Evolutionary conservation across 352 stramenopile species (phyloP).

Genomic region (Stramenopiles sp.): DNA sequence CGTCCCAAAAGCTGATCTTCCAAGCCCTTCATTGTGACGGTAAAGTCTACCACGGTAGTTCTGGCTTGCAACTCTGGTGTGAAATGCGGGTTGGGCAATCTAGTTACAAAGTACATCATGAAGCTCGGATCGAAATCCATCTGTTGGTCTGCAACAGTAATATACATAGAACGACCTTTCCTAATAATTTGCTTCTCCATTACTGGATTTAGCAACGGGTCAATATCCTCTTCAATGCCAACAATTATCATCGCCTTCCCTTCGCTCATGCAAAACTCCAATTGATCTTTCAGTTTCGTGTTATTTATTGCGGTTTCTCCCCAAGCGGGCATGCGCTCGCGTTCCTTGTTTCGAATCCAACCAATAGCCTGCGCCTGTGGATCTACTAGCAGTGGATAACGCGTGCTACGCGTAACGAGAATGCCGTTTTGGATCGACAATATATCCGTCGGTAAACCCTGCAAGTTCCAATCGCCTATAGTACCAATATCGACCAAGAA

Average conservation of each 20-base stretch:
- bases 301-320: conserved; percentile 82
- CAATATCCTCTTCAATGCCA: conserved; percentile 91
- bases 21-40: conserved; percentile 81
- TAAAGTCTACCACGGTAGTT: conserved; percentile 96
- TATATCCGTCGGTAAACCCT: conserved; percentile 84
- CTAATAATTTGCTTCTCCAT: conserved; percentile 87
- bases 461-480: conserved; percentile 93
- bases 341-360: conserved; percentile 90
- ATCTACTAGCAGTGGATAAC: conserved; percentile 88
- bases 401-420: conserved; percentile 83
- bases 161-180: conserved; percentile 84
- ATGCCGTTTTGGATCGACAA: conserved; percentile 96
- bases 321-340: conserved; percentile 34
- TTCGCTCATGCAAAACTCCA: conserved; percentile 93
- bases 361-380: conserved; percentile 87
- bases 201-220: conserved; percentile 92
- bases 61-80: conserved; percentile 91
- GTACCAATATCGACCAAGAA: conserved; percentile 92
- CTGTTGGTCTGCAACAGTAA: conserved; percentile 95
- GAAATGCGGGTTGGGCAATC: conserved; percentile 91
- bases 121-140: conserved; percentile 95
- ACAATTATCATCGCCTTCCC: conserved; percentile 76
- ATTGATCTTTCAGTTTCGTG: conserved; percentile 88
- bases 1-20: conserved; percentile 89
- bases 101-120: conserved; percentile 93